phyloP scores from a whole-genome alignment of 2,329 filamentous ascomycete species.

The Trichoderma atrobrunneum region DNA sequence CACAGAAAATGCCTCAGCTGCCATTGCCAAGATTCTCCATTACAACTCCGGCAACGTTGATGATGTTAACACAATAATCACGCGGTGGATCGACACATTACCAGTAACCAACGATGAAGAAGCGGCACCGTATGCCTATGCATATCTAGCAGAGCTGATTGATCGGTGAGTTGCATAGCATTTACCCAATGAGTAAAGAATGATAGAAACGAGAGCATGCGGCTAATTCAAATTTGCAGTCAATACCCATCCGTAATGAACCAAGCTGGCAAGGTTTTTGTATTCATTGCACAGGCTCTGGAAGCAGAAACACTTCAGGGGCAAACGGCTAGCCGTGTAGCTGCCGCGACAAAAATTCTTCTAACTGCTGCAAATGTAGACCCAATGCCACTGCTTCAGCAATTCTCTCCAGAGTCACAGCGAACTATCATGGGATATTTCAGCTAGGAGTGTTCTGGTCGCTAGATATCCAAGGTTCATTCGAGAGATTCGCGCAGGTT shows the following conservation, averaged over 20 bases:
- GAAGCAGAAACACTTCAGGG: slow-evolving; percentile 89
- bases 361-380: slow-evolving; percentile 72
- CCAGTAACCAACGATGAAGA: slow-evolving; percentile 95
- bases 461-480: not conserved
- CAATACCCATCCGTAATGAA: slow-evolving; percentile 78
- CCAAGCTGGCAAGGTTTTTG: slow-evolving; percentile 79
- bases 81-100: slow-evolving; percentile 87
- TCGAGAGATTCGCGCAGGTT: not conserved
- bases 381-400: slow-evolving; percentile 69
- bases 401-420: slow-evolving; percentile 77
- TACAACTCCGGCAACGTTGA: slow-evolving; percentile 76
- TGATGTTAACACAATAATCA: slow-evolving; percentile 71
- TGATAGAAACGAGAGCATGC: not conserved
- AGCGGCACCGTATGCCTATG: slow-evolving; percentile 92
- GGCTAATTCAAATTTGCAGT: slow-evolving; percentile 48
- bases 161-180: slow-evolving; percentile 70
- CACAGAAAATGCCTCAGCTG: slow-evolving; percentile 94
- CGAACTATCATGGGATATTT: slow-evolving; percentile 77
- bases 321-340: slow-evolving; percentile 73
- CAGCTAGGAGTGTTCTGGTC: slow-evolving; percentile 46
- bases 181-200: not conserved
- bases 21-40: slow-evolving; percentile 94
- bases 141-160: slow-evolving; percentile 86
- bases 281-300: slow-evolving; percentile 80
- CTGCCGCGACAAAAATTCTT: slow-evolving; percentile 73